A percentile compares a stretch with the other conserved stretches of the same genome.
Evolutionary conservation across 1,139 yeast genomes (phyloP).

Genomic region (Pichia sp.): DNA sequence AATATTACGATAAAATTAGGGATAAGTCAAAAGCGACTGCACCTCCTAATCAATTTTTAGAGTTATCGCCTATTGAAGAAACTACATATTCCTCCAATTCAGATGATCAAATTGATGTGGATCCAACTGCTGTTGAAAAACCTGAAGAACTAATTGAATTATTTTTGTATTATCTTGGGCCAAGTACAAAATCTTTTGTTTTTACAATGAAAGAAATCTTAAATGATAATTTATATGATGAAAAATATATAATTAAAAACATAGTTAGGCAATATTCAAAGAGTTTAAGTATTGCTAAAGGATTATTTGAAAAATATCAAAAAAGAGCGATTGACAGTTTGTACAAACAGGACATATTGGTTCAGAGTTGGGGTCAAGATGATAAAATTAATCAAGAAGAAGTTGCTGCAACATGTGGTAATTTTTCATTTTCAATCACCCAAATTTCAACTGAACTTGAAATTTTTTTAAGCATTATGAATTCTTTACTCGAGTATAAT

Average conservation of each 20-base stretch:
- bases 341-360: constrained; percentile 54
- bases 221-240: constrained; percentile 53
- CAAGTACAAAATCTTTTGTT: constrained; percentile 63
- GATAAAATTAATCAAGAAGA: constrained; percentile 66
- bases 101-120: constrained; percentile 15
- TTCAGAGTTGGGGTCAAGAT: constrained; percentile 33
- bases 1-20: constrained; percentile 7
- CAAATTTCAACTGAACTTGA: constrained; percentile 57
- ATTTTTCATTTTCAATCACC: constrained; percentile 60
- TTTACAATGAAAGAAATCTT: constrained; percentile 60
- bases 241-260: constrained; percentile 30
- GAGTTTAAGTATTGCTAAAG: constrained; percentile 49
- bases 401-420: constrained; percentile 80
- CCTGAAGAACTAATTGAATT: constrained; percentile 54
- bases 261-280: constrained; percentile 39
- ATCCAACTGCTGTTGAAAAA: constrained; percentile 29
- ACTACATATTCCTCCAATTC: too few species aligned
- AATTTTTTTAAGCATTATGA: constrained; percentile 42
- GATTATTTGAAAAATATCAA: constrained; percentile 53
- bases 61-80: too few species aligned
- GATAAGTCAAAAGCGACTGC: background rate
- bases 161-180: constrained; percentile 63
- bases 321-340: constrained; percentile 49
- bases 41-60: background rate
- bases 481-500: constrained; percentile 25